phyloP scores from a whole-genome alignment of 2,329 filamentous ascomycete genomes.

The Akanthomyces uredinophilus region DNA sequence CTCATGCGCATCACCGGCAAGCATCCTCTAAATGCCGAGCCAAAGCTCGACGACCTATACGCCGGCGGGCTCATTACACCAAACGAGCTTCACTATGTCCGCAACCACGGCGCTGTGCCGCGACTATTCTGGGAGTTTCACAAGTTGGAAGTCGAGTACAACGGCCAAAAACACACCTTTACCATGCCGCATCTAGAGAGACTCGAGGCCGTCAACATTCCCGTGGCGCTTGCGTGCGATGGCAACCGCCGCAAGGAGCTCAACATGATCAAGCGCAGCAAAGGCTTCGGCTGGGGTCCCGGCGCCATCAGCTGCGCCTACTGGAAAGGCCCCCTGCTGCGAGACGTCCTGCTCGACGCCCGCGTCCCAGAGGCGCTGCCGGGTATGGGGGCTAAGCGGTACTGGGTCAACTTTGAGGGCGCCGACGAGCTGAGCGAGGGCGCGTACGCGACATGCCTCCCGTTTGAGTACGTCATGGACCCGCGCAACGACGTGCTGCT shows the following conservation, averaged over 20 bases:
- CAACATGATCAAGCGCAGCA: slow-evolving; percentile 43
- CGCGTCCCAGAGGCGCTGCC: slow-evolving; percentile 27
- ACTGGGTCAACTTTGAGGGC: slow-evolving; percentile 46
- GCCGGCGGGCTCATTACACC: slow-evolving; percentile 46
- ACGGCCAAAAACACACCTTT: slow-evolving; percentile 31
- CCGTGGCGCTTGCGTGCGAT: slow-evolving; percentile 43
- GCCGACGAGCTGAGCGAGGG: slow-evolving; percentile 42
- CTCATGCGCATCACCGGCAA: slow-evolving; percentile 48
- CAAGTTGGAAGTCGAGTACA: slow-evolving; percentile 37
- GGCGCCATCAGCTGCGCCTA: slow-evolving; percentile 44
- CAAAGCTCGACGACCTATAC: slow-evolving; percentile 36
- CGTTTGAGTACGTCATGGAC: slow-evolving; percentile 44
- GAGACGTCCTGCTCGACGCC: slow-evolving; percentile 39
- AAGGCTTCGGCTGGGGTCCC: slow-evolving; percentile 43
- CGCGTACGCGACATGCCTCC: slow-evolving; percentile 43
- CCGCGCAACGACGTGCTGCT: slow-evolving; percentile 43
- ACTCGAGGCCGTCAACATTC: slow-evolving; percentile 43
- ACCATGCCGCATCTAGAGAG: slow-evolving; percentile 40
- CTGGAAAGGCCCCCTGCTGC: slow-evolving; percentile 43
- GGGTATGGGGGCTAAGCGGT: neutral
- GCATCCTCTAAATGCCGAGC: slow-evolving; percentile 48
- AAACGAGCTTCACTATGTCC: slow-evolving; percentile 46
- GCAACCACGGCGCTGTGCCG: slow-evolving; percentile 50
- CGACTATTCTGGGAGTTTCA: slow-evolving; percentile 45
- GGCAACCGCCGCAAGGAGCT: slow-evolving; percentile 48